phyloP scores from a whole-genome alignment of 208 protist genomes.

The Trypanosoma avium region DNA sequence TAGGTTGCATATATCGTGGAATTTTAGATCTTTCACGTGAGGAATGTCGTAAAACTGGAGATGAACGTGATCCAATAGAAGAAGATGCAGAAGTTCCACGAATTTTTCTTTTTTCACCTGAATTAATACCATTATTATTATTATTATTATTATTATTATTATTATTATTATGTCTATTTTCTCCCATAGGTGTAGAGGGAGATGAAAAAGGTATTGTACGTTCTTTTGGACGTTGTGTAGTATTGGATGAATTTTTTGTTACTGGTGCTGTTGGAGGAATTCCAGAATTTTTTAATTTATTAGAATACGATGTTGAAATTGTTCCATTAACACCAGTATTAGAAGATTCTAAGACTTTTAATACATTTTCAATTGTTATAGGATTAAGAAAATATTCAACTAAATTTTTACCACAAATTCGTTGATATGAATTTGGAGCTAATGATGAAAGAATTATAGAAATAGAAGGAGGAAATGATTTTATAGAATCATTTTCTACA shows the following conservation, averaged over 20 bases:
- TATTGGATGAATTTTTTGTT: not conserved
- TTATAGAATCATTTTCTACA: not conserved
- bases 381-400: slow-evolving; percentile 56
- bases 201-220: not conserved
- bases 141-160: not conserved
- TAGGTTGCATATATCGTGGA: slow-evolving; percentile 38
- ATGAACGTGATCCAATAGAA: not conserved
- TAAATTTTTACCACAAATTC: slow-evolving; percentile 31
- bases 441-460: slow-evolving; percentile 51
- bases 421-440: slow-evolving; percentile 35
- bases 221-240: not conserved
- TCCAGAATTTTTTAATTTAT: not conserved
- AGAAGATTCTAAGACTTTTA: slow-evolving; percentile 13
- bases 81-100: not conserved
- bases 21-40: not conserved
- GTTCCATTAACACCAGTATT: not conserved
- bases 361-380: slow-evolving; percentile 34
- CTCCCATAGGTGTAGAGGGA: not conserved
- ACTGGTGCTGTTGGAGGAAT: not conserved
- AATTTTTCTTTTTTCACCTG: not conserved
- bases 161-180: not conserved
- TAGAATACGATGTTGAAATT: not conserved
- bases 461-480: slow-evolving; percentile 39
- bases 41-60: not conserved
- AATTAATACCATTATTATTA: not conserved